A percentile compares a stretch with the other conserved stretches of the same genome.
Evolutionary conservation across 1,284 basidiomycete species (phyloP).

Genomic region (Rhodotorula sp.): DNA sequence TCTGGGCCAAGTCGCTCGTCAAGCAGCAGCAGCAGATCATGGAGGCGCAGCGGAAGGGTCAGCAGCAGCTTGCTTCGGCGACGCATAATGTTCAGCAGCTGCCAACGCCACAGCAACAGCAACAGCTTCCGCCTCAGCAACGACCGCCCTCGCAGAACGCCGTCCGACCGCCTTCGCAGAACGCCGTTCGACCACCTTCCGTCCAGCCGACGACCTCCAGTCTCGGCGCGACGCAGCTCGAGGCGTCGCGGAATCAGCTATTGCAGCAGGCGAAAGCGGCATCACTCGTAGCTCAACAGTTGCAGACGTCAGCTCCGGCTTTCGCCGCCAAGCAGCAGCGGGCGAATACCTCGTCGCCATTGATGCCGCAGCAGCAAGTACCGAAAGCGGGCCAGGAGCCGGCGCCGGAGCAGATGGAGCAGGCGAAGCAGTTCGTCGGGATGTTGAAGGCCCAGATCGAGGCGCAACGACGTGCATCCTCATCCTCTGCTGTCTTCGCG

Average conservation of each 20-base stretch:
- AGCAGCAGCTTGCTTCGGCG: slow-evolving; percentile 11
- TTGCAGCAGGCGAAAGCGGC: slow-evolving; percentile 19
- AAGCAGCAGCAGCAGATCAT: slow-evolving; percentile 31
- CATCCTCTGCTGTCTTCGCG: neutral
- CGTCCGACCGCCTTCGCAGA: slow-evolving; percentile 5
- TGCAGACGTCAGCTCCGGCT: neutral
- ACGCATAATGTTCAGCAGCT: slow-evolving; percentile 1
- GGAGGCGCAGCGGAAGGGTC: slow-evolving; percentile 17
- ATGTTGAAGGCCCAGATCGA: slow-evolving; percentile 20
- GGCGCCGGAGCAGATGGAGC: slow-evolving; percentile 29
- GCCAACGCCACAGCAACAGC: neutral
- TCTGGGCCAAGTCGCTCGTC: slow-evolving; percentile 30
- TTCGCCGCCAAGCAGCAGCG: neutral
- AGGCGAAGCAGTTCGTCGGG: slow-evolving; percentile 22
- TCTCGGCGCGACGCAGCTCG: slow-evolving; percentile 2
- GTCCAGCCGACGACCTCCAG: slow-evolving; percentile 7
- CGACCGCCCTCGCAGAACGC: slow-evolving; percentile 5
- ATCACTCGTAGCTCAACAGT: slow-evolving; percentile 13
- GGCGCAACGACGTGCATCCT: slow-evolving; percentile 16
- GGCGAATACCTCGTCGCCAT: neutral
- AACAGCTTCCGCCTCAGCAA: neutral
- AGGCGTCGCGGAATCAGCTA: slow-evolving; percentile 16
- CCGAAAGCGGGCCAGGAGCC: slow-evolving; percentile 23
- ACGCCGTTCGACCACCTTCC: neutral
- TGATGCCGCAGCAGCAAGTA: neutral